Base-by-base conservation (phyloP, 2,329 filamentous ascomycete genomes). In the Grosmannia penicillata region DNA sequence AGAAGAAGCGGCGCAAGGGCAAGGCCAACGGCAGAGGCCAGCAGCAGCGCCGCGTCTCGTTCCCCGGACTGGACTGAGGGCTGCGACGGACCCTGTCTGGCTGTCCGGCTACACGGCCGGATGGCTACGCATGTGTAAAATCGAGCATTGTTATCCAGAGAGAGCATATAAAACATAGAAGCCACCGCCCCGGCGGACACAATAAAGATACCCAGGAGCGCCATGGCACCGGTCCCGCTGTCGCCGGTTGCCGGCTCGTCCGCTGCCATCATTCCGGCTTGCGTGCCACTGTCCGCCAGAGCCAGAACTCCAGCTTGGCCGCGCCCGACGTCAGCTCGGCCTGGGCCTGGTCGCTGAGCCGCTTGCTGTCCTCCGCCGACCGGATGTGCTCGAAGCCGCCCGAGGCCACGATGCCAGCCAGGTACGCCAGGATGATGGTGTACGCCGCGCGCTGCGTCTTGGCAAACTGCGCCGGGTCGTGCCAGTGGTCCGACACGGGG, bases 51-150 rank as follows among this genome's bases (percentile, higher is more conserved):
- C 36, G 40, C 1, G 31, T 46, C 11, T 48, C 51, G 8, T 57
- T 57, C 36, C 55, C 55, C 0, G 55, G 54, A 1, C 38, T 57
- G 42, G 53, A 57, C 34, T 57, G 43, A 50, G 5, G 26, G 8
- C 8, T n/a, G n/a, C n/a, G n/a, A n/a, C n/a, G n/a, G n/a, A n/a
- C n/a, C n/a, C n/a, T n/a, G n/a, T n/a, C n/a, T n/a, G n/a, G n/a
- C n/a, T n/a, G n/a, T n/a, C n/a, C n/a, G 30, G 22, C 15, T 13
- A 27, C 7, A 21, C n/a, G 14, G 4, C n/a, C 21, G 6, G 18
- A 17, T 21, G 38, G 14, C 17, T 4, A 27, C 23, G 19, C 33
- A 26, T 4, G 18, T 13, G 11, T 15, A 26, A 26, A 39, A 9
- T 22, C 8, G 18, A 14, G 15, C 10, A 9, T 10, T 11, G 38